A percentile compares a stretch with the other conserved stretches of the same genome.
phyloP scores from a whole-genome alignment of 1,139 yeast species.

The Debaryomyces sp. region DNA sequence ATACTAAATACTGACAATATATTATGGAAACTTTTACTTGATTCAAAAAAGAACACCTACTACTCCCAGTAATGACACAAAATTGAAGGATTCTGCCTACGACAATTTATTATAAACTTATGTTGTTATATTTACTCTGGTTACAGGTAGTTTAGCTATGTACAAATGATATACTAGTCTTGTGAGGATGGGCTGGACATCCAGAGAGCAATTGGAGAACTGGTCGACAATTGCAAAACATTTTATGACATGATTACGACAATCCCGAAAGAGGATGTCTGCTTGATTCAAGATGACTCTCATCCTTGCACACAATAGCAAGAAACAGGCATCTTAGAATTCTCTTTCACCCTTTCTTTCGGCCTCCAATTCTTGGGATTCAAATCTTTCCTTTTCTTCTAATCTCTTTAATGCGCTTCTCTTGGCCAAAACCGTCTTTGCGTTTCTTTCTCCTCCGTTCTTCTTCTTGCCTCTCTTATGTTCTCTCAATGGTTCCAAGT shows the following conservation, averaged over 20 bases:
- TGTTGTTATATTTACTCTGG: slow-evolving; percentile 1
- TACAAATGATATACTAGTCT: slow-evolving; percentile 3
- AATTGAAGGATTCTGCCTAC: background rate
- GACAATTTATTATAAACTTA: background rate
- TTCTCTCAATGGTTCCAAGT: slow-evolving; percentile 61
- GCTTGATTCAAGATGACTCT: background rate
- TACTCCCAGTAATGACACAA: slow-evolving; percentile 2
- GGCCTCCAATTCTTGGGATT: slow-evolving; percentile 29
- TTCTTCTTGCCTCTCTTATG: slow-evolving; percentile 72
- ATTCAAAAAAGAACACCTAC: slow-evolving; percentile 2
- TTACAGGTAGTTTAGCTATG: slow-evolving; percentile 4
- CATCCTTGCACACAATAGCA: background rate
- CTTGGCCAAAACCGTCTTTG: slow-evolving; percentile 69
- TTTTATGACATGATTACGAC: background rate
- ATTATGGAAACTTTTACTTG: background rate
- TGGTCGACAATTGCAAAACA: slow-evolving; percentile 1
- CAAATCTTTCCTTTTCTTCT: slow-evolving; percentile 39
- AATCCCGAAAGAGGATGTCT: background rate
- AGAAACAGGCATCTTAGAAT: slow-evolving; percentile 18
- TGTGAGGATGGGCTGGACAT: background rate
- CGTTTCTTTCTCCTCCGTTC: slow-evolving; percentile 88
- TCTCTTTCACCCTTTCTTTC: slow-evolving; percentile 34
- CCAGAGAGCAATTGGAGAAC: background rate
- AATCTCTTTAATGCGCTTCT: slow-evolving; percentile 62
- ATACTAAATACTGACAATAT: background rate